A percentile compares a stretch with the other conserved stretches of the same genome.
Evolutionary conservation across 2,329 filamentous ascomycete genomes (phyloP).

Genomic region (Aspergillus viridinutans): DNA sequence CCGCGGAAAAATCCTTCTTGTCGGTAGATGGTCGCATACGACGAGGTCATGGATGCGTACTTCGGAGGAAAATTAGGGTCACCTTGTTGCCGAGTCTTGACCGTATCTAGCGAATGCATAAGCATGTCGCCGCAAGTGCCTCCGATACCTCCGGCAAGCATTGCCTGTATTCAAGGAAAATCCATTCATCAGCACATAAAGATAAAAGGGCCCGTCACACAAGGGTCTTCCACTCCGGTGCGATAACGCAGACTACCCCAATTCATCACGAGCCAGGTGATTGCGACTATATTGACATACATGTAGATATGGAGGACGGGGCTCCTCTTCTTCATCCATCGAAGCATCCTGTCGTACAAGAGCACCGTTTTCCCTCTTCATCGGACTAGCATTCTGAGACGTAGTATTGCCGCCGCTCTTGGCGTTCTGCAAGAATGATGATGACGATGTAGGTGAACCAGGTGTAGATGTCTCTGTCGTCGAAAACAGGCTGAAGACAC

Average conservation of each 20-base stretch:
- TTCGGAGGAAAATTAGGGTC: slow-evolving; percentile 89
- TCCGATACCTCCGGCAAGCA: slow-evolving; percentile 90
- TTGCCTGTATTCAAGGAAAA: slow-evolving; percentile 58
- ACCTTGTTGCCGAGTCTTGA: slow-evolving; percentile 96
- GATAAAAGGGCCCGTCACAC: not conserved
- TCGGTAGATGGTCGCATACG: slow-evolving; percentile 87
- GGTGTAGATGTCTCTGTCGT: slow-evolving; percentile 32
- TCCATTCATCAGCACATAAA: slow-evolving; percentile 11
- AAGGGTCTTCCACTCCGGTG: not conserved
- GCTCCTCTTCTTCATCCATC: slow-evolving; percentile 49
- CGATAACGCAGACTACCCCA: not conserved
- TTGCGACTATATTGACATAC: slow-evolving; percentile 43
- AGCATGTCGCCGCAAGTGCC: slow-evolving; percentile 93
- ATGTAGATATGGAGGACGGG: slow-evolving; percentile 60
- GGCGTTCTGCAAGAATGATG: slow-evolving; percentile 29
- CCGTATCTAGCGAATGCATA: slow-evolving; percentile 98
- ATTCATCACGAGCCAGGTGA: not conserved
- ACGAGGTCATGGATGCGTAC: slow-evolving; percentile 84
- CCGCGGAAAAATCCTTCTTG: slow-evolving; percentile 86
- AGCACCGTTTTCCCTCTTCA: slow-evolving; percentile 11
- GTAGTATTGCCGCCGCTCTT: slow-evolving; percentile 17
- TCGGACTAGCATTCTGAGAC: slow-evolving; percentile 9
- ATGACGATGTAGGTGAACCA: slow-evolving; percentile 24
- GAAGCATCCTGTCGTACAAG: slow-evolving; percentile 35
- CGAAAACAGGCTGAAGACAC: slow-evolving; percentile 51